phyloP scores from a whole-genome alignment of 176 grass and related monocot genomes.

The Echinochloa phyllopogon region DNA sequence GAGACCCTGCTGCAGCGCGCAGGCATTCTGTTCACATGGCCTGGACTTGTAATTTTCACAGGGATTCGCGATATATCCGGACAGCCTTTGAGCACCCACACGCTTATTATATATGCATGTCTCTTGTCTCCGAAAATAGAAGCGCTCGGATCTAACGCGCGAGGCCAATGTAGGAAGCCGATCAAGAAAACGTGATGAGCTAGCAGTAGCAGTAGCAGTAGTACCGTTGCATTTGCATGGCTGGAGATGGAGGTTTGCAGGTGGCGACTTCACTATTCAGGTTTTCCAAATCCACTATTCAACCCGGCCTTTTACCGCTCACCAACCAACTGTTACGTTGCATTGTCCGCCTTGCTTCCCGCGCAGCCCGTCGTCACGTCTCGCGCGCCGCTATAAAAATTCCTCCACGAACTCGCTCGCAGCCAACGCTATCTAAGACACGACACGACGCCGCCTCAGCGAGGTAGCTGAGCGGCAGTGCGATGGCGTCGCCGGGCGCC shows the following conservation, averaged over 20 bases:
- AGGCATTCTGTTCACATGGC: neutral
- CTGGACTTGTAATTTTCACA: neutral
- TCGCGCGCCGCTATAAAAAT: constrained; percentile 1
- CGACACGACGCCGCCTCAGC: neutral
- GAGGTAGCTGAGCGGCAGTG: neutral
- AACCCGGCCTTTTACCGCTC: neutral
- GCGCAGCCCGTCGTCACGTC: neutral
- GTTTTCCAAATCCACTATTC: neutral
- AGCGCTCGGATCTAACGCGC: neutral
- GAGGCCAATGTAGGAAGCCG: neutral
- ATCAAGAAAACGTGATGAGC: neutral
- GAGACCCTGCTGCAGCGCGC: too few species aligned
- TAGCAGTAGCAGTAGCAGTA: neutral
- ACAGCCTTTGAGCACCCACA: too few species aligned
- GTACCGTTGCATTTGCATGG: neutral
- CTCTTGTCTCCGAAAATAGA: neutral
- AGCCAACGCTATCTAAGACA: neutral
- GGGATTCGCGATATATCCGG: neutral
- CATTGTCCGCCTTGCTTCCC: neutral
- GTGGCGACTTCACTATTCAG: neutral
- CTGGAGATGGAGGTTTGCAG: neutral
- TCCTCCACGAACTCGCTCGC: neutral
- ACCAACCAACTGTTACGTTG: constrained; percentile 12
- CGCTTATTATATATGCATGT: too few species aligned
- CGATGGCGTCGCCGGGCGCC: constrained; percentile 13